A percentile compares a stretch with the other conserved stretches of the same genome.
These are phyloP conservation scores for Raffaelea deltoideospora DNA, from an alignment of 2,329 filamentous ascomycete species.

Conservation along the genomic window DNA sequence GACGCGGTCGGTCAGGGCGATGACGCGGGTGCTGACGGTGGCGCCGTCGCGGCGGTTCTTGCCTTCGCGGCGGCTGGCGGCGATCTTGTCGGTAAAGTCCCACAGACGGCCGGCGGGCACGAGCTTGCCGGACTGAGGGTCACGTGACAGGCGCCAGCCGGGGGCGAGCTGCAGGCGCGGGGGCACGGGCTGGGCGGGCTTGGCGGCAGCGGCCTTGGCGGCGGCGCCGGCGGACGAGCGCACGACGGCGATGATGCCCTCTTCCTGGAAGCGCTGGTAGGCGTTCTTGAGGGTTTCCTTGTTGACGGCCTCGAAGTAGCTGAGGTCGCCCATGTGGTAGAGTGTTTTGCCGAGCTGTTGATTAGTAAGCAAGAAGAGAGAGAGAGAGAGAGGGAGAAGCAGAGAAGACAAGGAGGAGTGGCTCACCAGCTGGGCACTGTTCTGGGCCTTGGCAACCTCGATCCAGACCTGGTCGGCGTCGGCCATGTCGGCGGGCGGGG, in stretches of 20 bases:
- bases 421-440: constrained; percentile 63
- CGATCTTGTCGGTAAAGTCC: constrained; percentile 85
- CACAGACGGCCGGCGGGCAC: constrained; percentile 63
- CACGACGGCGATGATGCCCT: constrained; percentile 68
- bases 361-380: neutral
- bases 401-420: neutral
- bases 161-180: constrained; percentile 53
- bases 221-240: constrained; percentile 25
- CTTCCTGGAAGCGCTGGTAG: constrained; percentile 75
- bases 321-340: constrained; percentile 92
- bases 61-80: constrained; percentile 67
- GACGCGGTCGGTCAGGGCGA: constrained; percentile 60
- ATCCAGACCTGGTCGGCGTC: constrained; percentile 60
- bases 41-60: constrained; percentile 93
- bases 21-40: constrained; percentile 70
- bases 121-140: constrained; percentile 44
- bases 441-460: constrained; percentile 60
- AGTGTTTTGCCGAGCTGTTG: constrained; percentile 85
- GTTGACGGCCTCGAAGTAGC: constrained; percentile 96
- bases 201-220: neutral
- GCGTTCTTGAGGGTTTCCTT: constrained; percentile 95
- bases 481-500: constrained; percentile 41
- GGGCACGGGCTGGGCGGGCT: constrained; percentile 28
- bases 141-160: constrained; percentile 59
- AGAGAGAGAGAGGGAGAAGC: neutral